Evolutionary conservation across 345 rosid genomes (phyloP), one percentile per base, ranked within the genome.

Genomic region (Eucalyptus curtisii): DNA sequence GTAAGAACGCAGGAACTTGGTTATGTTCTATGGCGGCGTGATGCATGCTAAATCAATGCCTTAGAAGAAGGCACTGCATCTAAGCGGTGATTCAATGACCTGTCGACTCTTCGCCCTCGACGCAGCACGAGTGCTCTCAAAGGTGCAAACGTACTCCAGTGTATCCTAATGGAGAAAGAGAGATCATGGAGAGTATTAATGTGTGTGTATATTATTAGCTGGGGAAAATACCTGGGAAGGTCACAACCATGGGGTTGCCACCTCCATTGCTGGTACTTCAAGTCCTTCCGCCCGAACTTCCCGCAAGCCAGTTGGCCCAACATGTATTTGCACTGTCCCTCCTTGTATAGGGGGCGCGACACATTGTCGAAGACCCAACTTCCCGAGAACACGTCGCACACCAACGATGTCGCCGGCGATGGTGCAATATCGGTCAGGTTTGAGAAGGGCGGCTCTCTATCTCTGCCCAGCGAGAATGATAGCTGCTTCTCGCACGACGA

Each of bases 221-320:
- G 82, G 27, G 44, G 47, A 76, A 76, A 76, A 33, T 86, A 97
- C 99, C 96, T 95, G 24, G 98, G 99, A 66, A 96, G 95, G 89
- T 95, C 93, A 86, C 99, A 98, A 10, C 93, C 93, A 87, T 93
- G 93, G 88, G 99, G 99, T 61, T 98, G 96, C 99, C 99, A 98
- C 87, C 95, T 95, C 99, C 97, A 96, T 33, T 91, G 92, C 91
- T 92, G 98, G 76, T 93, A 97, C 88, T 82, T 87, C 86, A 93
- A 90, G 87, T 98, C 97, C 88, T 94, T 94, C 90, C 99, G 94
- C 49, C 99, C 99, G 89, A 94, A 96, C 91, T 97, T 94, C 92
- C 92, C 91, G 87, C 98, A 95, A 87, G 98, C 96, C 92, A 95
- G 91, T 90, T 97, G 97, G 59, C 94, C 96, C 20, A 97, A 94